Percentiles rank a stretch among this genome's conserved stretches.
Evolutionary conservation across 495 filamentous ascomycete species (phyloP).

Genomic region (Lophiostoma macrostomum): DNA sequence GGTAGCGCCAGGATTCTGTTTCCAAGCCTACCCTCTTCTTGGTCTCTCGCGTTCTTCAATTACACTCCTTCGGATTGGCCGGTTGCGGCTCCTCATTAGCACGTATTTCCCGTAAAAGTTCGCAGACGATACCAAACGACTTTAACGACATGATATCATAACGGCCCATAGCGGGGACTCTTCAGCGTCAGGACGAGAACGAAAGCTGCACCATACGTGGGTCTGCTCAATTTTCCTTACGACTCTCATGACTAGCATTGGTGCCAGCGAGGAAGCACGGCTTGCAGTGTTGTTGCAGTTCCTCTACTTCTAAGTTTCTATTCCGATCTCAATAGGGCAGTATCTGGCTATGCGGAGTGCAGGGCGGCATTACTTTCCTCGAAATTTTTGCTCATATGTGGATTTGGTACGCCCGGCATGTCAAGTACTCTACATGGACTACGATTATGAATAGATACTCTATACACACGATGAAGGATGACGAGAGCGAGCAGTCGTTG

Average conservation of each 20-base stretch:
- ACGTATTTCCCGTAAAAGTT: conserved; percentile 24
- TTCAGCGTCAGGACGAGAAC: conserved; percentile 7
- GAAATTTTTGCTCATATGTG: not conserved
- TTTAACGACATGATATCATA: conserved; percentile 31
- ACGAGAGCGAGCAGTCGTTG: too few relatives aligned
- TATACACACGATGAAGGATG: too few relatives aligned
- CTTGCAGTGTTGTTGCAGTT: conserved; percentile 3
- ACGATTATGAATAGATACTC: conserved; percentile 24
- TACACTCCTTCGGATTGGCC: too few relatives aligned
- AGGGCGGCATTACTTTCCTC: conserved; percentile 7
- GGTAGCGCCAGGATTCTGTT: too few relatives aligned
- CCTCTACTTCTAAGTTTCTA: conserved; percentile 11
- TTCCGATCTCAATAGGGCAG: not conserved
- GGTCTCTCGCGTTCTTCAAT: too few relatives aligned
- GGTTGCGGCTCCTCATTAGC: too few relatives aligned
- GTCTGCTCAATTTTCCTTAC: too few relatives aligned
- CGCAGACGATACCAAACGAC: conserved; percentile 34
- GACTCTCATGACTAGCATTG: conserved; percentile 32
- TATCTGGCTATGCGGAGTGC: not conserved
- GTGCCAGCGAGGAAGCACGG: conserved; percentile 15
- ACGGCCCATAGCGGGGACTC: conserved; percentile 12
- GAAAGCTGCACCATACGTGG: not conserved
- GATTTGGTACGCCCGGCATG: not conserved
- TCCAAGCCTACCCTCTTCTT: too few relatives aligned
- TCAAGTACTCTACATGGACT: conserved; percentile 5